Base-by-base conservation (phyloP, 805 yeast genomes). In the Ogataea henricii region DNA sequence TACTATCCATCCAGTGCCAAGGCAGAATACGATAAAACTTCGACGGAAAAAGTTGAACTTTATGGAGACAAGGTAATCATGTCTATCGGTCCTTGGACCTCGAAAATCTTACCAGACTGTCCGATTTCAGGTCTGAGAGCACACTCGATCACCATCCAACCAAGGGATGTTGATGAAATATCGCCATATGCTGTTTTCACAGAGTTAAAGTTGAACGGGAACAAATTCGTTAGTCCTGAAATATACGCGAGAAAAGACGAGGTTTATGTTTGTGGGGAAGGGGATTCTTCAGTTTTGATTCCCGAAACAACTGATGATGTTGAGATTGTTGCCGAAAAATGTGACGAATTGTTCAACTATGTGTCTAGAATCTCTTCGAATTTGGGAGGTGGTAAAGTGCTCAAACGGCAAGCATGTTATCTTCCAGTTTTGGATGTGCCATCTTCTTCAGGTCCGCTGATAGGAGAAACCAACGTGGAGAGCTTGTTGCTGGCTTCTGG, bases 11-110 rank as follows among this genome's bases (percentile, higher is more conserved):
- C 71, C 10, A 61, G 69, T 43, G 67, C 69, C 1, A 67, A 65
- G 25, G 73, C 66, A 6, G 65, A 59, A 42, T 57, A 63, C 43
- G 67, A 66, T 27, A 59, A 64, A 13, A 45, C 48, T 13, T 56
- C 63, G 25, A 63, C 63, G 14, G 54, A 71, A 41, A 67, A 69
- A 22, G 62, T 81, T 7, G 77, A 76, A 27, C 69, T 90, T 12
- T 62, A 59, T 12, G 94, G 88, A 46, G 89, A 87, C 61, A 83
- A 87, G 57, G 82, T 89, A n/a, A 83, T 92, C 9, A 72, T 94
- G 58, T 74, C 96, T 0, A 87, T 89, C 57, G 99, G 99, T 0
- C 99, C 99, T 10, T 92, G 99, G 99, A 90, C 97, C 2, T 85
- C 96, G 1, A 85, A 84, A 60, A 79, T 92, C 36, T 69, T 92